Base-by-base conservation (phyloP, 257 asterid genomes). In the Nicotiana otophora region DNA sequence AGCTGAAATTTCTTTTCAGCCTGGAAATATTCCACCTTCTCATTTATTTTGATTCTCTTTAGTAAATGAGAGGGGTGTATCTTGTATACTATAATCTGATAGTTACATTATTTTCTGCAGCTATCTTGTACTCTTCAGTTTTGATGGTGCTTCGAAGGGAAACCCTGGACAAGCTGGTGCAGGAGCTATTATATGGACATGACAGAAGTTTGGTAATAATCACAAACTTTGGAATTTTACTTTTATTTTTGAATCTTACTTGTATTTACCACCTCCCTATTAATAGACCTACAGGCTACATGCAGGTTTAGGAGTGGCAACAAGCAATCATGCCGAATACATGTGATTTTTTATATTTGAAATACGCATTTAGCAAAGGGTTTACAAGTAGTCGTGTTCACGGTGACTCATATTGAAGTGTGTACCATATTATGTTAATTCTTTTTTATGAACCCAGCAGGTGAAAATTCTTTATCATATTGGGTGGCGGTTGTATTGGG, bases 141-240 rank as follows among this genome's bases (percentile, higher is more conserved):
- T 94, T 83, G 99, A 96, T 48, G 99, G 99, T 83, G 95, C 99
- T 83, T 96, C 98, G 54, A 96, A 90, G 89, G 99, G 99, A 82
- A 94, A 95, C 86, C 98, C 99, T 68, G 99, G 99, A 54, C 95
- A 85, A 85, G 98, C 99, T 60, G 99, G 99, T 82, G 99, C 99
- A 1, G 99, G 99, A 89, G 97, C 93, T 80, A 82, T 96, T 77
- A 85, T 95, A 39, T 89, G 95, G 87, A 92, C 99, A 94, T 87
- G 97, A 95, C 85, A 97, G 99, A 85, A 93, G 85, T 85, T 83
- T 91, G 90, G 99, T 95, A 84, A 84, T 85, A 64, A 80, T 80
- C 39, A 34, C 55, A 3, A 66, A 70, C 9, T 20, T 79, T 66
- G 67, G 58, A 46, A 69, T 84, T 46, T 14, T 65, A 72, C 20